Base-by-base conservation (phyloP, 345 rosid genomes). In the Bretschneidera sinensis region DNA sequence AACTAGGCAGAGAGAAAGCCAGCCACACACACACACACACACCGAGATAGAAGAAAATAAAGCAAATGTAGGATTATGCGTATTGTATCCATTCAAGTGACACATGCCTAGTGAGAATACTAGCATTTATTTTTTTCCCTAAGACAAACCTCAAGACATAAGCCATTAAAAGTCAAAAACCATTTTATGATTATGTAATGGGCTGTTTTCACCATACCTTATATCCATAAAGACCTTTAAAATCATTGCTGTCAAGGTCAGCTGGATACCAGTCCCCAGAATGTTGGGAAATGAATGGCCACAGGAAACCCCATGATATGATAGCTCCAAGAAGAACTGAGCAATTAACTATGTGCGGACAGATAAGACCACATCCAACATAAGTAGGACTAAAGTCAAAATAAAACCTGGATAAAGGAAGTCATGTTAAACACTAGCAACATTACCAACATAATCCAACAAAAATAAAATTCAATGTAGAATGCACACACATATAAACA, bases 311-410 rank as follows among this genome's bases (percentile, higher is more conserved):
- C 98, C 98, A 88, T 1, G 96, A 92, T 56, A 86, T 71, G 61
- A 88, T 86, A 23, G 98, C 96, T 59, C 95, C 96, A 5, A 88
- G 84, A 78, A 91, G 88, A 74, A 82, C 88, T 5, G 98, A 91
- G 79, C 83, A 80, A 75, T 88, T 91, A 57, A 91, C 98, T 58
- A 88, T 80, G 78, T 88, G 98, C 51, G 98, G 95, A 67, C 98
- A 91, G 66, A 91, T 88, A 66, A 91, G 92, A 55, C 98, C 98
- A 57, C 96, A 92, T 74, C 98, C 98, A 78, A 92, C 83, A 79
- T 82, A 88, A 57, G 96, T 92, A 61, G 98, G 95, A 78, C 89
- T 85, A 66, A 92, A 92, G 81, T 88, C 92, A 56, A 88, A 92
- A 78, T 85, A 92, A 67, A 92, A 92, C 78, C 98, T 92, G 86